Conservation (phyloP, 108 stramenopile species). For the Discostella pseudostelligera region DNA sequence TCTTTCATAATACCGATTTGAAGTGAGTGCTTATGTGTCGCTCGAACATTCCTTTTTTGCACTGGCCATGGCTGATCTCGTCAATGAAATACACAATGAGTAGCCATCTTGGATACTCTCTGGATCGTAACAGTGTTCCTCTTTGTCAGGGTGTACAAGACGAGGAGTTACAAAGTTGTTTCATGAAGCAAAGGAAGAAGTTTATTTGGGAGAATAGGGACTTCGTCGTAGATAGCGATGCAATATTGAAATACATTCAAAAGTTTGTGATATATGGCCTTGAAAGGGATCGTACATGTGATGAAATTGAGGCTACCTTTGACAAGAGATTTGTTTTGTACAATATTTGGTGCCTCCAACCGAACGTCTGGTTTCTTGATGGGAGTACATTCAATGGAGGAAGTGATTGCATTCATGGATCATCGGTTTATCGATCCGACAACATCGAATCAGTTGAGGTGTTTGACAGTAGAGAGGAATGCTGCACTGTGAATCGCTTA, state of each 20-base stretch:
- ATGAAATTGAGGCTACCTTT: conserved; percentile 14
- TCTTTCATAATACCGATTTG: conserved; percentile 55
- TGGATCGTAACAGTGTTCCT: conserved; percentile 34
- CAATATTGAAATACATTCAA: conserved; percentile 31
- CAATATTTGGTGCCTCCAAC: conserved; percentile 4
- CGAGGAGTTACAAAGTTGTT: conserved; percentile 28
- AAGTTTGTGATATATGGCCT: conserved; percentile 22
- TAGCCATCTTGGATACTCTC: conserved; percentile 41
- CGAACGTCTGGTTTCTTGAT: conserved; percentile 1
- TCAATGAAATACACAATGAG: not conserved
- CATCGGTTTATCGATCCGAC: not conserved
- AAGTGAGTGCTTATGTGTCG: conserved; percentile 14
- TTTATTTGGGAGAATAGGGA: conserved; percentile 44
- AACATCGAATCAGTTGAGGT: not conserved
- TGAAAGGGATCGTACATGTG: conserved; percentile 11
- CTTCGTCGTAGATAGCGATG: conserved; percentile 27
- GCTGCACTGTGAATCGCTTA: not conserved
- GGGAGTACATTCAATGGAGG: not conserved
- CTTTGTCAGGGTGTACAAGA: conserved; percentile 28
- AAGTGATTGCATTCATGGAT: conserved; percentile 1
- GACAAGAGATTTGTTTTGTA: conserved; percentile 33
- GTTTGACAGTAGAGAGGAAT: conserved; percentile 3
- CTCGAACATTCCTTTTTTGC: not conserved
- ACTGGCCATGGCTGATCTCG: not conserved
- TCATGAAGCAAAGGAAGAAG: conserved; percentile 17